Evolutionary conservation across 2,329 filamentous ascomycete genomes (phyloP).

Genomic region (Aureobasidium pullulans): DNA sequence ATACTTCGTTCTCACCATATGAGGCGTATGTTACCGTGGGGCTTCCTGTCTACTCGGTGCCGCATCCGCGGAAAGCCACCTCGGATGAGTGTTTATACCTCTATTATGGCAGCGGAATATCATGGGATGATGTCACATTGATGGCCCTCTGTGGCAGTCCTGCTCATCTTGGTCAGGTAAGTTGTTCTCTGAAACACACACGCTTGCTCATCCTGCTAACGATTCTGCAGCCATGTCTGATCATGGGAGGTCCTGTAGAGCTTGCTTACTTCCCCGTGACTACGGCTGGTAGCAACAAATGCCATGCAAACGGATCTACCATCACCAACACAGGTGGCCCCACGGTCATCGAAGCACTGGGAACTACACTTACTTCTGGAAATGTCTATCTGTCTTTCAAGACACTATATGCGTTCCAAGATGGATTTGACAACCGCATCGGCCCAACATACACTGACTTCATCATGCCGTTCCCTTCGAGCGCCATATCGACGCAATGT

Average conservation of each 20-base stretch:
- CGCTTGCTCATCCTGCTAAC: neutral
- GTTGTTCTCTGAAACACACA: neutral
- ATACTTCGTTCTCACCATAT: slow-evolving; percentile 5
- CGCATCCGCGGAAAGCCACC: slow-evolving; percentile 15
- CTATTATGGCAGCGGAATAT: slow-evolving; percentile 16
- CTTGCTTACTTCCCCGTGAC: slow-evolving; percentile 22
- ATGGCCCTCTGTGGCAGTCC: slow-evolving; percentile 17
- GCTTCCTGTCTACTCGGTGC: slow-evolving; percentile 11
- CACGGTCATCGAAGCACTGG: slow-evolving; percentile 16
- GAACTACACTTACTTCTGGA: slow-evolving; percentile 19
- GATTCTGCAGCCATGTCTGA: slow-evolving; percentile 16
- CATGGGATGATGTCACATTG: slow-evolving; percentile 9
- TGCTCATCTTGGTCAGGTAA: slow-evolving; percentile 5
- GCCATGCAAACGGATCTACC: slow-evolving; percentile 5
- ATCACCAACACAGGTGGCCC: slow-evolving; percentile 4
- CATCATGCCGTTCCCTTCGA: slow-evolving; percentile 20
- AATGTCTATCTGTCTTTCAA: slow-evolving; percentile 20
- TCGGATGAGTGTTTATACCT: slow-evolving; percentile 16
- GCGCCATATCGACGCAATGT: slow-evolving; percentile 20
- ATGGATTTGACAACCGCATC: slow-evolving; percentile 15
- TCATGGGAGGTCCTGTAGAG: slow-evolving; percentile 20
- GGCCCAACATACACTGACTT: slow-evolving; percentile 21
- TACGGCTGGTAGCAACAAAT: slow-evolving; percentile 8
- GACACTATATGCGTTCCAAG: slow-evolving; percentile 18
- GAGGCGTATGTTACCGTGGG: neutral